phyloP scores from a whole-genome alignment of 345 rosid genomes.

The Pseudoturritis turrita region DNA sequence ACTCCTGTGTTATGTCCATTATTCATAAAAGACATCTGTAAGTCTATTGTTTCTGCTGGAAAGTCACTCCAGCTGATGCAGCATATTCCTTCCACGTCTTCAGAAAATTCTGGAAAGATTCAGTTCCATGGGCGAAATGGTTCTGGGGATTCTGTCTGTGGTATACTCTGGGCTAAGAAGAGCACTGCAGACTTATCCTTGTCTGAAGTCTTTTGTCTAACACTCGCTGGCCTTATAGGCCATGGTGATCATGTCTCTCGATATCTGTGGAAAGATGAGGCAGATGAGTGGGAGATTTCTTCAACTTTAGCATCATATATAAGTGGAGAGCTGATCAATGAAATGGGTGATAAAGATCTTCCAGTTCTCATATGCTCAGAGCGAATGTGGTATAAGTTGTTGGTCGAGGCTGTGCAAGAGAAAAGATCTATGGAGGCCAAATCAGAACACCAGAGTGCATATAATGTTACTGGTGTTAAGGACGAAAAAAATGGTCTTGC shows the following conservation, averaged over 20 bases:
- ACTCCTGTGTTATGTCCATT: slow-evolving; percentile 55
- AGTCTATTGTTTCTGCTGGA: slow-evolving; percentile 90
- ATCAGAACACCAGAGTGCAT: slow-evolving; percentile 29
- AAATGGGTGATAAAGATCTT: slow-evolving; percentile 28
- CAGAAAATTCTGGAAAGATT: slow-evolving; percentile 33
- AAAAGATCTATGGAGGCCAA: slow-evolving; percentile 35
- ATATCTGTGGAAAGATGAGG: slow-evolving; percentile 48
- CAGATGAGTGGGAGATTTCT: slow-evolving; percentile 32
- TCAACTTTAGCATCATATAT: slow-evolving; percentile 33
- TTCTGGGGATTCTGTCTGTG: slow-evolving; percentile 27
- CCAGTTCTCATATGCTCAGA: slow-evolving; percentile 41
- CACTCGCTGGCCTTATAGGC: slow-evolving; percentile 78
- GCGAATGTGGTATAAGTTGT: slow-evolving; percentile 54
- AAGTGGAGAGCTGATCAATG: slow-evolving; percentile 25
- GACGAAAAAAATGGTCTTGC: slow-evolving; percentile 17
- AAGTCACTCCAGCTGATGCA: slow-evolving; percentile 88
- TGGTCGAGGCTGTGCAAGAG: slow-evolving; percentile 43
- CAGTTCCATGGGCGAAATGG: slow-evolving; percentile 31
- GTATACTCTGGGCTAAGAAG: not conserved
- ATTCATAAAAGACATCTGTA: slow-evolving; percentile 68
- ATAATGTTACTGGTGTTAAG: slow-evolving; percentile 23
- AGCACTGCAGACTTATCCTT: slow-evolving; percentile 59
- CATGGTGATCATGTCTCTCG: slow-evolving; percentile 64
- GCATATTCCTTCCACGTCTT: slow-evolving; percentile 49
- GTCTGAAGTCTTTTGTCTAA: slow-evolving; percentile 68